These are phyloP conservation scores for Arachnomyces sp. DNA, from an alignment of 2,329 filamentous ascomycete genomes.

Conservation along the genomic window DNA sequence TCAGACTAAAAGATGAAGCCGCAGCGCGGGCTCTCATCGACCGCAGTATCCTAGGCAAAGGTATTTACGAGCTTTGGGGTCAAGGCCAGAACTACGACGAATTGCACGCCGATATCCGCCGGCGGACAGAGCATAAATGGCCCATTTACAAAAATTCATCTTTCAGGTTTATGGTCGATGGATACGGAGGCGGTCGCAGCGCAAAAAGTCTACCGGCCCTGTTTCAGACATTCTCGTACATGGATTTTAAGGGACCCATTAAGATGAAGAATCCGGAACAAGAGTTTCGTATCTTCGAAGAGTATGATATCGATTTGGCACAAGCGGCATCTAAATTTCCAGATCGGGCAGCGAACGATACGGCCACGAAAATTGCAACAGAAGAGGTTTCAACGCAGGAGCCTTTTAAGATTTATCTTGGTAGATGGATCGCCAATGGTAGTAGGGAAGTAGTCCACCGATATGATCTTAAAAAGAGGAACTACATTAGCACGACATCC, in stretches of 20 bases:
- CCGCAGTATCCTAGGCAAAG: conserved; percentile 73
- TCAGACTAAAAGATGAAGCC: conserved; percentile 58
- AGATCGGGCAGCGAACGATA: conserved; percentile 4
- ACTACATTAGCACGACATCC: conserved; percentile 90
- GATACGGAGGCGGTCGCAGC: conserved; percentile 67
- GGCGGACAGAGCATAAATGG: conserved; percentile 59
- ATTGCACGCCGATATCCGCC: conserved; percentile 60
- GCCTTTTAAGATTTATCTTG: conserved; percentile 61
- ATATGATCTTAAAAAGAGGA: conserved; percentile 86
- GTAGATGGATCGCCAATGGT: conserved; percentile 61
- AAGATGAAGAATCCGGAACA: conserved; percentile 65
- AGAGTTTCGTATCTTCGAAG: conserved; percentile 73
- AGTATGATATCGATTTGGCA: conserved; percentile 54
- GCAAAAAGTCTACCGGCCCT: conserved; percentile 59
- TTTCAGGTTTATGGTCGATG: conserved; percentile 80
- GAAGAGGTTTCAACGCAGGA: conserved; percentile 40
- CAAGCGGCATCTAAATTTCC: conserved; percentile 3
- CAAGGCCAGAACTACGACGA: conserved; percentile 57
- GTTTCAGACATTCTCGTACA: conserved; percentile 74
- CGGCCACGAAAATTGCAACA: conserved; percentile 22
- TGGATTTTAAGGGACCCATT: conserved; percentile 72
- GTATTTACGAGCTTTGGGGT: conserved; percentile 87
- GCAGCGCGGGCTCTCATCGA: conserved; percentile 61
- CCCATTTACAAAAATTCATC: conserved; percentile 53
- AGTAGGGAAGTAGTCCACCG: conserved; percentile 60